Evolutionary conservation across 371 early-diverging fungal species (phyloP), one percentile per base, ranked within the genome.

Genomic region (Spiromyces aspiralis): DNA sequence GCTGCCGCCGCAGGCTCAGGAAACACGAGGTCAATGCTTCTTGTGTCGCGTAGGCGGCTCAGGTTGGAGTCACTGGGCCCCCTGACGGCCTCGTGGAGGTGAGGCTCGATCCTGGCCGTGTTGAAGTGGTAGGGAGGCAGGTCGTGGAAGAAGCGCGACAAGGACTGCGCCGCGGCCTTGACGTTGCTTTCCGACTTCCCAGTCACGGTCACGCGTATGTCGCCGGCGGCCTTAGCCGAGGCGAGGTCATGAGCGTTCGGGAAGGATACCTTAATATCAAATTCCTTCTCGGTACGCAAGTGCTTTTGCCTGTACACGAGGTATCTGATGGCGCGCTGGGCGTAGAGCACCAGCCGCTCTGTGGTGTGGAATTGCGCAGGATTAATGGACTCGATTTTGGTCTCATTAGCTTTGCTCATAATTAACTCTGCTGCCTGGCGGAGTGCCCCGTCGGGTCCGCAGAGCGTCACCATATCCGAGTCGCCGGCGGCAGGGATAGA

Each of bases 41-140:
- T 75, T 25, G 70, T 62, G 2, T 77, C 66, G 53, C 78, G 77
- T 59, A 83, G 70, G 23, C 82, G 80, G 27, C 75, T 71, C 10
- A 87, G 70, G 59, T 81, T 84, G 55, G 76, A 72, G n/a, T 86
- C 88, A 49, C 81, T 82, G 54, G 79, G 79, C 25, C 87, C 84
- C 23, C 79, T 69, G 47, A 92, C 79, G 66, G 80, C 79, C 27
- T 80, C 74, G 62, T 87, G 87, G 49, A 90, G 67, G 28, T 81
- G 81, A 44, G 79, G 77, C 47, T 88, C 86, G 25, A 92, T 77
- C 23, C 79, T 75, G 45, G 86, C 79, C 42, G 74, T 70, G 45
- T 75, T 75, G 57, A 90, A 81, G 58, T 74, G 71, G 23, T 70
- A 62, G 25, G 80, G 80, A 12, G 70, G 63, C 51, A 78, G 53